phyloP scores from a whole-genome alignment of 164 flowering plant genomes.

The Euptelea pleiosperma region DNA sequence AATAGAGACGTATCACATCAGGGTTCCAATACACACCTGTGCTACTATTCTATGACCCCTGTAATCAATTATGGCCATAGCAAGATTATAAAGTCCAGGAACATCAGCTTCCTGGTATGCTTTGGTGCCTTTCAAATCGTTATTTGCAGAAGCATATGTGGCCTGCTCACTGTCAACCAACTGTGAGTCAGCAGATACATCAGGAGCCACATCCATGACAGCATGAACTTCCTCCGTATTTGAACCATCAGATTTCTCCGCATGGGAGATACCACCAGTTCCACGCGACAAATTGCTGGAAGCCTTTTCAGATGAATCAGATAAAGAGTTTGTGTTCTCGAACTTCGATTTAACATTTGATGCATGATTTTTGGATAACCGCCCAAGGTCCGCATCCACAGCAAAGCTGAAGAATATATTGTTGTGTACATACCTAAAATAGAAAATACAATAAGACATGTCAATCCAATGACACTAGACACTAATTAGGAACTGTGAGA shows the following conservation, averaged over 20 bases:
- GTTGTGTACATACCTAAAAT: constrained; percentile 95
- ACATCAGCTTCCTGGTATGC: constrained; percentile 98
- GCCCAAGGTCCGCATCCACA: constrained; percentile 88
- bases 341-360: constrained; percentile 30
- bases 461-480: not conserved
- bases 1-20: not conserved
- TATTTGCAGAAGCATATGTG: constrained; percentile 97
- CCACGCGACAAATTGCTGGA: constrained; percentile 18
- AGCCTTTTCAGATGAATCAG: constrained; percentile 30
- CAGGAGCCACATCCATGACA: constrained; percentile 30
- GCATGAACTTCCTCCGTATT: constrained; percentile 25
- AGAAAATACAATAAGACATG: not conserved
- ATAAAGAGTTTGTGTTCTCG: constrained; percentile 14
- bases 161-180: constrained; percentile 95
- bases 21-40: constrained; percentile 54
- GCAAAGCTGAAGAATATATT: constrained; percentile 99
- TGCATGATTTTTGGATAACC: constrained; percentile 44
- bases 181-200: constrained; percentile 52
- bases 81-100: constrained; percentile 91
- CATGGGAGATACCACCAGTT: constrained; percentile 23
- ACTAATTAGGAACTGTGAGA: not conserved
- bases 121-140: constrained; percentile 96
- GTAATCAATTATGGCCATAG: constrained; percentile 97
- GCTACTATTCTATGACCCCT: constrained; percentile 98
- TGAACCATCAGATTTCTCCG: constrained; percentile 26